Percentiles rank a stretch among this genome's conserved stretches.
phyloP scores from a whole-genome alignment of 441 rosid species.

The Kokia cookei region DNA sequence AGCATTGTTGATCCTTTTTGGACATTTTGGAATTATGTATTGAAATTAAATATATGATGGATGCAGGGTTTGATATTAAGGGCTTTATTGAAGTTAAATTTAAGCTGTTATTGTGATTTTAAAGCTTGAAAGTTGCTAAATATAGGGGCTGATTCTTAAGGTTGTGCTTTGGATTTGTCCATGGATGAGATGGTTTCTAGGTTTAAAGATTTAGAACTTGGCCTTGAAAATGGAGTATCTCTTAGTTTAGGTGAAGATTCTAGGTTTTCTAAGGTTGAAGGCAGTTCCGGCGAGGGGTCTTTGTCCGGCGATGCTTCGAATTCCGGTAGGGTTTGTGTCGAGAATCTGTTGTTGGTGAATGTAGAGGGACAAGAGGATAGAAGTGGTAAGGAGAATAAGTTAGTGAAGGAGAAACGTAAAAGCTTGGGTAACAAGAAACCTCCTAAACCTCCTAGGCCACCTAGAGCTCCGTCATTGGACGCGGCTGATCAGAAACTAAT shows the following conservation, averaged over 20 bases:
- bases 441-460: constrained; percentile 88
- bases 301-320: constrained; percentile 13
- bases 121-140: constrained; percentile 13
- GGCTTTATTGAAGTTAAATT: constrained; percentile 3
- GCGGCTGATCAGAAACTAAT: constrained; percentile 82
- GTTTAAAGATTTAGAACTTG: constrained; percentile 41
- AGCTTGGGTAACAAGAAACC: constrained; percentile 53
- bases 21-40: neutral
- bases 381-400: constrained; percentile 24
- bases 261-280: constrained; percentile 4
- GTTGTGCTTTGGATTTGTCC: constrained; percentile 5
- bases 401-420: constrained; percentile 52
- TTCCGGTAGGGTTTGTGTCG: constrained; percentile 15
- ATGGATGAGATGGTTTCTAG: constrained; percentile 26
- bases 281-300: constrained; percentile 25
- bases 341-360: constrained; percentile 21
- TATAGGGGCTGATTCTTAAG: constrained; percentile 17
- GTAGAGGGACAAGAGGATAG: constrained; percentile 25
- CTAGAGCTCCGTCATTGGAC: constrained; percentile 77
- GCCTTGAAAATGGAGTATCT: constrained; percentile 56
- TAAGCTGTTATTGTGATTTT: constrained; percentile 9
- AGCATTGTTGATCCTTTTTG: constrained; percentile 9
- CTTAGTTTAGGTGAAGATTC: neutral
- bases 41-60: neutral
- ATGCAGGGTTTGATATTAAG: neutral